phyloP scores from a whole-genome alignment of 1,139 yeast species.

The Geotrichum australiense region DNA sequence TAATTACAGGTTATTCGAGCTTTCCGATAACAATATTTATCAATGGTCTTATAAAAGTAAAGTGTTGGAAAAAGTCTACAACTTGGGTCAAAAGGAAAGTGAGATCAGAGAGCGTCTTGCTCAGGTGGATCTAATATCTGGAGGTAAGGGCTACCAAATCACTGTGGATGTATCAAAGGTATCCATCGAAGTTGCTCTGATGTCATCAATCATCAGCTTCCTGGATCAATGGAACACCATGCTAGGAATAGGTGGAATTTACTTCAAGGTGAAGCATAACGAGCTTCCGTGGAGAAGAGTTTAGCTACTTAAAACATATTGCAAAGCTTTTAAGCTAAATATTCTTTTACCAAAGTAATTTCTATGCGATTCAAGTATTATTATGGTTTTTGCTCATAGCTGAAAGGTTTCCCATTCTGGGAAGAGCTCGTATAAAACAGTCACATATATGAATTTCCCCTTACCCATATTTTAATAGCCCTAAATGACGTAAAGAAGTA shows the following conservation, averaged over 20 bases:
- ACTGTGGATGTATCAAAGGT: constrained; percentile 48
- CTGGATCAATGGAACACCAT: constrained; percentile 64
- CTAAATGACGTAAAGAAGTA: no score
- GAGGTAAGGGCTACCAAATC: constrained; percentile 47
- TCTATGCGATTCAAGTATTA: no score
- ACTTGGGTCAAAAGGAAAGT: constrained; percentile 54
- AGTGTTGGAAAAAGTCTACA: constrained; percentile 49
- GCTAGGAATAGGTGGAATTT: constrained; percentile 54
- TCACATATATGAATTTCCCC: no score
- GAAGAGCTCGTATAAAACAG: no score
- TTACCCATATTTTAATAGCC: no score
- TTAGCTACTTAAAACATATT: constrained; percentile 22
- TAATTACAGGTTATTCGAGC: constrained; percentile 50
- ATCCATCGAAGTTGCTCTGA: constrained; percentile 48
- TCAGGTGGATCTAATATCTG: constrained; percentile 24
- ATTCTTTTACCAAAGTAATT: no score
- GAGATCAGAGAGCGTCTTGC: constrained; percentile 51
- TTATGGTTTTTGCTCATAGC: no score
- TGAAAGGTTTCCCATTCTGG: no score
- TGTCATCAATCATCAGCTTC: constrained; percentile 52
- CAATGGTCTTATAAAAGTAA: constrained; percentile 61
- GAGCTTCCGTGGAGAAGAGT: constrained; percentile 58
- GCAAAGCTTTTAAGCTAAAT: neutral
- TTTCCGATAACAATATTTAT: constrained; percentile 52
- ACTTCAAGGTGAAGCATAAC: constrained; percentile 45